Percentiles rank a stretch among this genome's conserved stretches.
Evolutionary conservation across 2,329 filamentous ascomycete species (phyloP).

Genomic region (Rhynchosporium secalis): DNA sequence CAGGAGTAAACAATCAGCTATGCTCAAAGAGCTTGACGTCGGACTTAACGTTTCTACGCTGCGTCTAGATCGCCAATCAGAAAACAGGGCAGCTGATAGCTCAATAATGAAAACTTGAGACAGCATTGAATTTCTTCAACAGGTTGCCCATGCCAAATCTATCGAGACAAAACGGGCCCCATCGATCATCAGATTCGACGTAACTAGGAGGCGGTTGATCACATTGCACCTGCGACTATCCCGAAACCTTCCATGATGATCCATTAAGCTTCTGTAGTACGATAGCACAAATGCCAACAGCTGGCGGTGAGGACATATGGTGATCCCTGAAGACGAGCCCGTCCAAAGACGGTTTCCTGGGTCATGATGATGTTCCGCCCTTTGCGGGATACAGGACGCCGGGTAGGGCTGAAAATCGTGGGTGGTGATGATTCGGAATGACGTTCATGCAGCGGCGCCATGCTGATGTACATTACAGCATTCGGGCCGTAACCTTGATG

Average conservation of each 20-base stretch:
- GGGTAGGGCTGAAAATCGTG: slow-evolving; percentile 32
- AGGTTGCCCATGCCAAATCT: slow-evolving; percentile 7
- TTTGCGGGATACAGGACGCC: slow-evolving; percentile 16
- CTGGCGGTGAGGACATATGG: slow-evolving; percentile 10
- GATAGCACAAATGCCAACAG: background rate
- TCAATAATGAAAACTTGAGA: slow-evolving; percentile 6
- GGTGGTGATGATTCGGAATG: slow-evolving; percentile 5
- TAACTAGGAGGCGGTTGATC: background rate
- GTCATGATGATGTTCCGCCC: slow-evolving; percentile 5
- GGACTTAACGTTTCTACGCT: background rate
- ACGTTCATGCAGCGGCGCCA: slow-evolving; percentile 5
- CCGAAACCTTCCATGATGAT: slow-evolving; percentile 10
- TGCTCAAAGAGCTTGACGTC: background rate
- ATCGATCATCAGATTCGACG: slow-evolving; percentile 1
- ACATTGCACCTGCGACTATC: slow-evolving; percentile 7
- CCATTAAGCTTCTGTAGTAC: slow-evolving; percentile 12
- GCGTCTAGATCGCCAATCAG: background rate
- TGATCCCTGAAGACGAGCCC: slow-evolving; percentile 15
- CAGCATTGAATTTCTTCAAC: background rate
- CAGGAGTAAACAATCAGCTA: background rate
- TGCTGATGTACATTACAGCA: slow-evolving; percentile 8
- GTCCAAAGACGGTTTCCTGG: slow-evolving; percentile 6
- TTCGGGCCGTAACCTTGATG: slow-evolving; percentile 14
- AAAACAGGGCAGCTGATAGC: background rate
- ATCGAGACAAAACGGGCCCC: background rate